phyloP scores from a whole-genome alignment of 1,284 basidiomycete species.

The Peniophora sp. region DNA sequence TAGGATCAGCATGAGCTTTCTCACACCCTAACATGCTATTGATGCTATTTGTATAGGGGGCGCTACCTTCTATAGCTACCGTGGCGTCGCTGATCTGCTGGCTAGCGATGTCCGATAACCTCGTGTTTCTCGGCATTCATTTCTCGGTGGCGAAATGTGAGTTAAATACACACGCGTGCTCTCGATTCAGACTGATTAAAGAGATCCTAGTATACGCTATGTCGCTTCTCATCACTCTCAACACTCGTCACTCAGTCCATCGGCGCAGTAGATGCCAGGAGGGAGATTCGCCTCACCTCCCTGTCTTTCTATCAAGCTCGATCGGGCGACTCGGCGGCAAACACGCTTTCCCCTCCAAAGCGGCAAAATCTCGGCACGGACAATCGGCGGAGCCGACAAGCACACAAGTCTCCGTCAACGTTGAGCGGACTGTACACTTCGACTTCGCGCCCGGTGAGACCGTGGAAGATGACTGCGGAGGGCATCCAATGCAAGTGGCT shows the following conservation, averaged over 20 bases:
- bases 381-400: too few relatives aligned
- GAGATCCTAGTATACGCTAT: constrained; percentile 13
- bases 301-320: too few relatives aligned
- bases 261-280: constrained; percentile 5
- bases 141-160: constrained; percentile 44
- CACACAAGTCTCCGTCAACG: too few relatives aligned
- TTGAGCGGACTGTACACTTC: too few relatives aligned
- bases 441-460: too few relatives aligned
- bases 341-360: too few relatives aligned
- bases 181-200: neutral
- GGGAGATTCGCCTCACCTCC: neutral
- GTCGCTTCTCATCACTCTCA: constrained; percentile 15
- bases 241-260: constrained; percentile 11
- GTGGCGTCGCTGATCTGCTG: constrained; percentile 21
- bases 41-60: neutral
- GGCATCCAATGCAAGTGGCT: too few relatives aligned
- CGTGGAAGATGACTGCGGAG: too few relatives aligned
- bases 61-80: constrained; percentile 10
- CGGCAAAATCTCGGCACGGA: too few relatives aligned
- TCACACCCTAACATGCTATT: constrained; percentile 28
- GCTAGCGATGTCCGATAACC: constrained; percentile 34
- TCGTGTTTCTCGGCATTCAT: constrained; percentile 42
- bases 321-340: too few relatives aligned
- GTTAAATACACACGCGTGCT: constrained; percentile 6
- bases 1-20: too few relatives aligned